Evolutionary conservation across 768 basidiomycete genomes (phyloP).

Genomic region (Cantharellus cinnabarinus): DNA sequence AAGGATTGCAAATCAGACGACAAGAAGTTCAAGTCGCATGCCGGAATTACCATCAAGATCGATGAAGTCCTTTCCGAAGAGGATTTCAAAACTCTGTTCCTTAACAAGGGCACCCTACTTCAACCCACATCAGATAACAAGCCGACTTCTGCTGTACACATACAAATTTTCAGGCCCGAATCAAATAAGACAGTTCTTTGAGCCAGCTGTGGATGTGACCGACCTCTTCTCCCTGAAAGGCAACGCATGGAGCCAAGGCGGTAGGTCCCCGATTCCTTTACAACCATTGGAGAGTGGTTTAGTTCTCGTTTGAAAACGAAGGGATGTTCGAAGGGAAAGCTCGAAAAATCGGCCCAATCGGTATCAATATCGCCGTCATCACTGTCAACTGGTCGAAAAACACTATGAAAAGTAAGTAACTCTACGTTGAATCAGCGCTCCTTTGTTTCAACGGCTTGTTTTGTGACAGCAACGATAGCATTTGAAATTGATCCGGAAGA

Average conservation of each 20-base stretch:
- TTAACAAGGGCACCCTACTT: conserved; percentile 19
- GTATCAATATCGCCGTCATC: conserved; percentile 16
- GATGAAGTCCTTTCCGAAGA: conserved; percentile 20
- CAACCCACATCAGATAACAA: conserved; percentile 24
- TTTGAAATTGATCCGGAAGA: too few species aligned
- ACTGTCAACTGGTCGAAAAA: conserved; percentile 24
- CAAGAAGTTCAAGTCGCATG: conserved; percentile 23
- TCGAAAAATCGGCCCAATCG: conserved; percentile 18
- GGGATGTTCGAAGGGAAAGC: conserved; percentile 11
- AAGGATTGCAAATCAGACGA: conserved; percentile 3
- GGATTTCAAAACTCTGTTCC: conserved; percentile 21
- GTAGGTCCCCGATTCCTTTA: conserved; percentile 8
- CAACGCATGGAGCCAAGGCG: conserved; percentile 18
- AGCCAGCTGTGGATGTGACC: too few species aligned
- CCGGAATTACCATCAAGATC: conserved; percentile 20
- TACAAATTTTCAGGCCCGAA: conserved; percentile 11
- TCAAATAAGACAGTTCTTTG: too few species aligned
- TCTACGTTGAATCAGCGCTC: conserved; percentile 8
- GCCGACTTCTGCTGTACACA: conserved; percentile 23
- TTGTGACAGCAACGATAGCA: too few species aligned
- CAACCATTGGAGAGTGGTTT: too few species aligned
- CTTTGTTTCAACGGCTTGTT: too few species aligned
- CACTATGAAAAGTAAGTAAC: conserved; percentile 22
- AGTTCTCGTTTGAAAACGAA: too few species aligned
- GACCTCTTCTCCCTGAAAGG: conserved; percentile 13